Base-by-base conservation (phyloP, 768 basidiomycete species). In the Auriculariales sp. region DNA sequence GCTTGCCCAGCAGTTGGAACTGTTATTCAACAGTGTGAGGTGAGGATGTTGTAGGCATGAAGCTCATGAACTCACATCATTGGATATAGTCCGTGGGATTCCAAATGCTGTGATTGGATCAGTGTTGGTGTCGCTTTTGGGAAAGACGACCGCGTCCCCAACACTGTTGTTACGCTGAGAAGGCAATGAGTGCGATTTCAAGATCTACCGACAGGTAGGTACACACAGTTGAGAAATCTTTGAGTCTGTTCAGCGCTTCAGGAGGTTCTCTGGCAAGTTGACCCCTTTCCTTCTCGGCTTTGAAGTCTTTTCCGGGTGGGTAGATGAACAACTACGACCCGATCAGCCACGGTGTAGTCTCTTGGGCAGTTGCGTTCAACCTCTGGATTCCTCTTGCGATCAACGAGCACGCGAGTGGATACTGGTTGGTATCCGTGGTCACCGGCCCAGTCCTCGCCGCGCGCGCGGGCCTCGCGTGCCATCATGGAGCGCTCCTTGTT, bases 1-100 rank as follows among this genome's bases (percentile, higher is more conserved):
- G 83, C 49, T 71, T 70, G 1, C 79, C 75, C 6, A 92, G 71
- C 36, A 92, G 64, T 19, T 78, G 72, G 59, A 77, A 86, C 81
- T 88, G 54, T n/a, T n/a, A n/a, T 25, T 30, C 9, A 47, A 25
- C 34, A 34, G 47, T 48, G 33, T 47, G 35, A 44, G 54, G 48
- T 24, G 49, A 11, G 11, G 5, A 32, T 1, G 6, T 29, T 19
- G 17, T 15, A 12, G 3, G 33, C 4, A 45, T n/a, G 3, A 10
- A 33, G 19, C 11, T 34, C 45, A 42, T 29, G 2, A 4, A 64
- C 74, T 19, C 35, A 87, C 87, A 69, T 91, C 89, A 47, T 86
- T 65, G 28, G 81, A 64, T 51, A 87, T 57, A 51, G 74, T 77
- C 54, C 73, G 76, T 0, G 89, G 87, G 14, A 88, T 61, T 35